Evolutionary conservation across 2,329 filamentous ascomycete genomes (phyloP).

Genomic region (Catunica adiposa): DNA sequence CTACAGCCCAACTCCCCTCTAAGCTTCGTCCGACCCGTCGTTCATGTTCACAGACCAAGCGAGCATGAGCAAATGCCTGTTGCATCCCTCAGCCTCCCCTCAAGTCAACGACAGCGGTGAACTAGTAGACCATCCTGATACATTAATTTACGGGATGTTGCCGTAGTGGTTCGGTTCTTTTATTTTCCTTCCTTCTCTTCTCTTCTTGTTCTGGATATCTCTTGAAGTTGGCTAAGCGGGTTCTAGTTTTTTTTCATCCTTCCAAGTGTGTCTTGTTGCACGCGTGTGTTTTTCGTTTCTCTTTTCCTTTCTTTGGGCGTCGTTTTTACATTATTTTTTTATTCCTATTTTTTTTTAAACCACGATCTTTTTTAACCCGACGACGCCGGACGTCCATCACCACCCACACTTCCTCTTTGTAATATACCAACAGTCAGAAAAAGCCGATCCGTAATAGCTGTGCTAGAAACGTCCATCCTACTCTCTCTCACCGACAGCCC

Average conservation of each 20-base stretch:
- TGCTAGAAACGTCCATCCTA: neutral
- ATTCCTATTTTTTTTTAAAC: conserved; percentile 5
- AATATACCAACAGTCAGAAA: neutral
- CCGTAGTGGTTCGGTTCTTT: neutral
- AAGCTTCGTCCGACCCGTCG: neutral
- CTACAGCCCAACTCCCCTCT: neutral
- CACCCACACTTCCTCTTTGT: neutral
- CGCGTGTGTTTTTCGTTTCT: conserved; percentile 2
- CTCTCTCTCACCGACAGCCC: neutral
- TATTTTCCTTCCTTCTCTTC: neutral
- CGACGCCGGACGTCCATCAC: conserved; percentile 9
- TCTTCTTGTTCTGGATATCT: neutral
- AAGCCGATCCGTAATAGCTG: conserved; percentile 3
- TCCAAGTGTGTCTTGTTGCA: neutral
- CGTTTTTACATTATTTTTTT: conserved; percentile 1
- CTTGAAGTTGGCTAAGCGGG: neutral
- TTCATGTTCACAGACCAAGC: neutral
- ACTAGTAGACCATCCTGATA: neutral
- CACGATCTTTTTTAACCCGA: neutral
- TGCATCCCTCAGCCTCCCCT: too few species aligned
- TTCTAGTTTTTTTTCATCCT: neutral
- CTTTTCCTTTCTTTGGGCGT: neutral
- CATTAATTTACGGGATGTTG: neutral
- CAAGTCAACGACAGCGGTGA: neutral
- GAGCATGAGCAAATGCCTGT: too few species aligned